phyloP scores from a whole-genome alignment of 2,329 filamentous ascomycete species.

The Cladosporium sp. region DNA sequence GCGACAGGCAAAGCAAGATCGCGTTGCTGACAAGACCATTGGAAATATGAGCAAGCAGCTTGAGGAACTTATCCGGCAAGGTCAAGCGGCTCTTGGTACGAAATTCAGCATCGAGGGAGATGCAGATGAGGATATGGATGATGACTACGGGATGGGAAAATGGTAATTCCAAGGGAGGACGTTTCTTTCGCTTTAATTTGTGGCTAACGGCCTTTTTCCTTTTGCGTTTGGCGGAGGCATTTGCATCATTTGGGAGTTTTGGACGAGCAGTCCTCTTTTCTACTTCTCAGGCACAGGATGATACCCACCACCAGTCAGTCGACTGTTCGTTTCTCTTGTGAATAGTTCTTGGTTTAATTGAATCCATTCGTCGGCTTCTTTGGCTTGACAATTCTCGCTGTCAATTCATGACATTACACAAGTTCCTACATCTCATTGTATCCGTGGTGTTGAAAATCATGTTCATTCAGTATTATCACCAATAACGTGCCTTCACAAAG shows the following conservation, averaged over 20 bases:
- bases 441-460: too few species aligned
- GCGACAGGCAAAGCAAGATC: constrained; percentile 66
- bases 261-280: not conserved
- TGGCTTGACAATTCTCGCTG: too few species aligned
- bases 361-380: too few species aligned
- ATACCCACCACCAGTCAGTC: constrained; percentile 8
- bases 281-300: constrained; percentile 8
- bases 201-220: not conserved
- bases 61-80: constrained; percentile 82
- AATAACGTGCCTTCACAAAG: too few species aligned
- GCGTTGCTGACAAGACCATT: constrained; percentile 73
- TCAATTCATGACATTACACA: too few species aligned
- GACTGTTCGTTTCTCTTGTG: not conserved
- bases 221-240: not conserved
- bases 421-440: too few species aligned
- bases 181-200: not conserved
- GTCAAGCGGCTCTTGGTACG: constrained; percentile 71
- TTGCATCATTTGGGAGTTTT: not conserved
- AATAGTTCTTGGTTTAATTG: too few species aligned
- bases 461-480: too few species aligned
- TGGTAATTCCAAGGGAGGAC: not conserved
- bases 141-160: constrained; percentile 19
- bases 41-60: constrained; percentile 73
- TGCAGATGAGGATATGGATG: constrained; percentile 22
- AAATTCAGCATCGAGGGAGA: constrained; percentile 37